Conservation (phyloP, 345 rosid species). For the Eucalyptus sp. region DNA sequence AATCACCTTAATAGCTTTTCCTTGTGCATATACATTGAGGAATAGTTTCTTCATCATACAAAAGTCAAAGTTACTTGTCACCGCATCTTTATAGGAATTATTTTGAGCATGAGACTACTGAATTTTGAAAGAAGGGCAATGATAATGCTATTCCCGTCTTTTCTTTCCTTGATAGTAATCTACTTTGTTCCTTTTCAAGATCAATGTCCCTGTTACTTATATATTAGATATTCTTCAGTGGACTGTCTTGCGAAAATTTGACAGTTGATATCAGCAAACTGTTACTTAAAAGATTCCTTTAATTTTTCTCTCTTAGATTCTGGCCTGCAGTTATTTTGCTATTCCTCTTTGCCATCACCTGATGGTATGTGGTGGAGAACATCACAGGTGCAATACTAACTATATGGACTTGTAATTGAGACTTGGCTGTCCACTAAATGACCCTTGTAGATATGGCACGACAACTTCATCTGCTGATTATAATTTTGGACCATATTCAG, state of each 20-base stretch:
- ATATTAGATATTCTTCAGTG: not conserved
- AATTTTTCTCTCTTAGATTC: not conserved
- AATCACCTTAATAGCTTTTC: not conserved
- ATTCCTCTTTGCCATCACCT: not conserved
- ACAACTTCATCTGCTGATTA: not conserved
- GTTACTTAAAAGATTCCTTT: not conserved
- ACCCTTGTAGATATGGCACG: not conserved
- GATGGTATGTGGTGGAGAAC: not conserved
- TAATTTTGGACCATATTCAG: not conserved
- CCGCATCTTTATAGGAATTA: not conserved
- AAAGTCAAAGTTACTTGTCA: not conserved
- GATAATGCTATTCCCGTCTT: not conserved
- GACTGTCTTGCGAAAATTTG: not conserved
- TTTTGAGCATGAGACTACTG: not conserved
- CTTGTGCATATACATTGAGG: not conserved
- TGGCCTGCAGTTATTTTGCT: not conserved
- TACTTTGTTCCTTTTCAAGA: not conserved
- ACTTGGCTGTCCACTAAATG: not conserved
- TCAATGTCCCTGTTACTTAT: not conserved
- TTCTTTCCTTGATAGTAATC: not conserved
- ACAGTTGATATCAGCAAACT: not conserved
- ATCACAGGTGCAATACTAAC: not conserved
- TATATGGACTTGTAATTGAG: not conserved
- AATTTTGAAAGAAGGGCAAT: not conserved
- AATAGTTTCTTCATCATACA: not conserved